Conservation (phyloP, 2,329 filamentous ascomycete genomes). For the Penicillium brevicompactum region DNA sequence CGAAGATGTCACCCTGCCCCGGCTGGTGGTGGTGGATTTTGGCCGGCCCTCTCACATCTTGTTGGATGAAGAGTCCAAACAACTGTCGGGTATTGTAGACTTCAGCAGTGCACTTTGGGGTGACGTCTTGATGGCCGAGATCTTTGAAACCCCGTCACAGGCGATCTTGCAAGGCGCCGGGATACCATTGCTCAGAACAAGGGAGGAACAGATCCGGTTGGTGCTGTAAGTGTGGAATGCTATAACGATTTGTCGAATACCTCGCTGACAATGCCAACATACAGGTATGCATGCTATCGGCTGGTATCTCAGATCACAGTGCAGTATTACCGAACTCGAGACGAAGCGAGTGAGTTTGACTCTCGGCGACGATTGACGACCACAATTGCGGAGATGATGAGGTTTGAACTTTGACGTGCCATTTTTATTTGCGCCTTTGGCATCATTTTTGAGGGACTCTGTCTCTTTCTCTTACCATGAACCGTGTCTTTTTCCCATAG, state of each 20-base stretch:
- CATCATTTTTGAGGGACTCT: conserved; percentile 1
- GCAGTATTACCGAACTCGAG: conserved; percentile 42
- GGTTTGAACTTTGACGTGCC: conserved; percentile 9
- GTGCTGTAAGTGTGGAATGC: conserved; percentile 34
- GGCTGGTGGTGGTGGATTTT: conserved; percentile 54
- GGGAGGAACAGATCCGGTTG: conserved; percentile 32
- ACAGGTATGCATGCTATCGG: conserved; percentile 44
- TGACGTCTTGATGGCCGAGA: conserved; percentile 56
- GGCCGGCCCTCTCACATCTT: conserved; percentile 54
- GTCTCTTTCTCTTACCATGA: not conserved
- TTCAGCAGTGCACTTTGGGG: conserved; percentile 60
- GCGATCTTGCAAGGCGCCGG: conserved; percentile 42
- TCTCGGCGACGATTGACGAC: conserved; percentile 39
- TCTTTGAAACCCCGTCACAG: conserved; percentile 45
- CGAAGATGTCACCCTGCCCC: conserved; percentile 54
- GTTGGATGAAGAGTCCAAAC: conserved; percentile 51
- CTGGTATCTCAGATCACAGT: conserved; percentile 38
- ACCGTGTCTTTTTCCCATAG: not conserved
- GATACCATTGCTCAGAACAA: conserved; percentile 22
- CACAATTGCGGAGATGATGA: conserved; percentile 33
- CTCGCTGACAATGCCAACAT: not conserved
- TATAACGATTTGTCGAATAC: too few relatives aligned
- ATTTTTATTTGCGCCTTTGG: not conserved
- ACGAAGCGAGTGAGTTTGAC: conserved; percentile 39
- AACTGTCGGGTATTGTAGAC: conserved; percentile 54